These are phyloP conservation scores for Anthracocystis panici-leucophaei DNA, from an alignment of 1,284 basidiomycete species.

Conservation along the genomic window DNA sequence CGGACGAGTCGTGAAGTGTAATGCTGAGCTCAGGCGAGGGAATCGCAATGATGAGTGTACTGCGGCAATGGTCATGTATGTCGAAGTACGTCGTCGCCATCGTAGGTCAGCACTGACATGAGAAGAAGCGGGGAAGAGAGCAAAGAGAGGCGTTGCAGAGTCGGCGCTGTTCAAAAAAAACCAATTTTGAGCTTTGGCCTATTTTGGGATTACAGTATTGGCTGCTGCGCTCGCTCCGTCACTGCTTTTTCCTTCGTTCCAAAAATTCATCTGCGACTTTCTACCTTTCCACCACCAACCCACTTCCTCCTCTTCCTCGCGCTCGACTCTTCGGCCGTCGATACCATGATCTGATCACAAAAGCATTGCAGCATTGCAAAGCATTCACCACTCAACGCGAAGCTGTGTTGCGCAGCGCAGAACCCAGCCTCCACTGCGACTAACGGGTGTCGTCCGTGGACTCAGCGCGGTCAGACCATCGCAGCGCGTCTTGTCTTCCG, in stretches of 20 bases:
- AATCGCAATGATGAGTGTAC: not conserved
- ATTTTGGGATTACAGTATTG: conserved; percentile 3
- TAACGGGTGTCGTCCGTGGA: conserved; percentile 22
- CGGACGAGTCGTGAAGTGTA: too few relatives aligned
- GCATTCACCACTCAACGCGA: not conserved
- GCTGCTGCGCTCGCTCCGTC: conserved; percentile 1
- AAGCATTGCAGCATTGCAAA: not conserved
- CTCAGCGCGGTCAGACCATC: conserved; percentile 13
- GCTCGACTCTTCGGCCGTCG: not conserved
- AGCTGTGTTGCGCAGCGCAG: conserved; percentile 2
- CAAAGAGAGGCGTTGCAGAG: too few relatives aligned
- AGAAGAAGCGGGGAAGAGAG: not conserved
- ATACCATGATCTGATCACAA: conserved; percentile 22
- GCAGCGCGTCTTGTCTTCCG: not conserved
- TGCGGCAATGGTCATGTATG: not conserved
- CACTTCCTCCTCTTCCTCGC: not conserved
- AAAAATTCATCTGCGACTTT: not conserved
- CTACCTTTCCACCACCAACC: conserved; percentile 1
- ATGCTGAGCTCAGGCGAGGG: not conserved
- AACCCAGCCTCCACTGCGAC: conserved; percentile 14
- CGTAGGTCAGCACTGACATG: not conserved
- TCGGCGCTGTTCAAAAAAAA: too few relatives aligned
- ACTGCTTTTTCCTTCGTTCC: not conserved
- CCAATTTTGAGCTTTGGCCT: too few relatives aligned
- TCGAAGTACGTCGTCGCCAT: not conserved